phyloP scores from a whole-genome alignment of 306 rosid species.

The Argentina anserina region DNA sequence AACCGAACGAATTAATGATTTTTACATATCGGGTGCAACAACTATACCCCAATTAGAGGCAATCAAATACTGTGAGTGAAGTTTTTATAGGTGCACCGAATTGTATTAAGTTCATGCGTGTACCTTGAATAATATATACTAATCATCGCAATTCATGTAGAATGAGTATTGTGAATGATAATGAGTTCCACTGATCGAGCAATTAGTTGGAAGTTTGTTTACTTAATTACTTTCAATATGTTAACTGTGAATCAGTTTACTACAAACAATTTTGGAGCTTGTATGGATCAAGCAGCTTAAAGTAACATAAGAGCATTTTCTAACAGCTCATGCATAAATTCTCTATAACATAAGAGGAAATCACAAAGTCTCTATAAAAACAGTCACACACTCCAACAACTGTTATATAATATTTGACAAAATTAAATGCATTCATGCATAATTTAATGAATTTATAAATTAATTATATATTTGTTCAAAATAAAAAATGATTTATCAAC shows the following conservation, averaged over 20 bases:
- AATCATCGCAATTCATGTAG: background rate
- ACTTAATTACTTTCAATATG: background rate
- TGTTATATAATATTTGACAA: too few relatives aligned
- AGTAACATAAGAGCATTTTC: too few relatives aligned
- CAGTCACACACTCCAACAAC: too few relatives aligned
- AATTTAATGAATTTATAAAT: too few relatives aligned
- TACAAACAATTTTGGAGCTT: background rate
- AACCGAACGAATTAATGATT: background rate
- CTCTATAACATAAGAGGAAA: too few relatives aligned
- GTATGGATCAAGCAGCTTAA: background rate
- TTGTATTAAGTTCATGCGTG: background rate
- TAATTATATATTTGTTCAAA: too few relatives aligned
- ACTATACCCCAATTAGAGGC: background rate
- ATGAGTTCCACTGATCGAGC: background rate
- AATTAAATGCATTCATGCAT: too few relatives aligned
- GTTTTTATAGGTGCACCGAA: background rate
- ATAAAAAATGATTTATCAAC: too few relatives aligned
- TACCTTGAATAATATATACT: too few relatives aligned
- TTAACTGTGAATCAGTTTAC: background rate
- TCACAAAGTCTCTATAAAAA: too few relatives aligned
- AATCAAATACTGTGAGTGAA: background rate
- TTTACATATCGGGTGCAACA: background rate
- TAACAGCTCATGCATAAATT: too few relatives aligned
- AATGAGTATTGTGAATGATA: background rate
- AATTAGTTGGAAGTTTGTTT: background rate